Conservation (phyloP, 495 filamentous ascomycete genomes). For the Penicillium roqueforti region DNA sequence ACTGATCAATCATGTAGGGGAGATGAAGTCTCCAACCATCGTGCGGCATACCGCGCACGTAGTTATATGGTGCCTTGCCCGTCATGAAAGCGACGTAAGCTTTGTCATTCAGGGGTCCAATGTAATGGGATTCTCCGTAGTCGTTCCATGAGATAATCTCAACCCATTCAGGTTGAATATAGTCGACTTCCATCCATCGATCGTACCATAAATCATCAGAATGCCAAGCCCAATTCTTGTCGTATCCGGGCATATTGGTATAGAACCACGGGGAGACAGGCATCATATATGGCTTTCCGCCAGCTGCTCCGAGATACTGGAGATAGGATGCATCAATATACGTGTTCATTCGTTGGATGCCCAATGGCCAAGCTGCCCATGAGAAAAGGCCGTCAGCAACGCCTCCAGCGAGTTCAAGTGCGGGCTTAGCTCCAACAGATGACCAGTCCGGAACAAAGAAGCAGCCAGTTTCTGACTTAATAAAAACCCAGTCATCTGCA, state of each 20-base stretch:
- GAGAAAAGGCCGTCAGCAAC: slow-evolving; percentile 55
- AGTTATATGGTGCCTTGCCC: no score
- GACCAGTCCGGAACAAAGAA: slow-evolving; percentile 69
- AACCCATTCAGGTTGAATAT: slow-evolving; percentile 58
- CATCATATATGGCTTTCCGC: slow-evolving; percentile 66
- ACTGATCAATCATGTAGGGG: no score
- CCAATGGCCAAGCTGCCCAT: slow-evolving; percentile 67
- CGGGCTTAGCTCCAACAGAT: slow-evolving; percentile 46
- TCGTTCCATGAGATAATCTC: slow-evolving; percentile 26
- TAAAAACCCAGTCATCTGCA: slow-evolving; percentile 53
- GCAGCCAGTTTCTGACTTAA: slow-evolving; percentile 45
- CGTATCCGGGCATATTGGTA: slow-evolving; percentile 55
- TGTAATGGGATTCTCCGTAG: not conserved
- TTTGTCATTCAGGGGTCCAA: not conserved
- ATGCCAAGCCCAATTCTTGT: slow-evolving; percentile 64
- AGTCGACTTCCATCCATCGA: slow-evolving; percentile 59
- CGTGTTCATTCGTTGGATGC: slow-evolving; percentile 42
- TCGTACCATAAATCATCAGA: slow-evolving; percentile 64
- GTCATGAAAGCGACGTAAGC: not conserved
- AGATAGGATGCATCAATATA: slow-evolving; percentile 49
- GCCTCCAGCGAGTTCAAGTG: slow-evolving; percentile 24
- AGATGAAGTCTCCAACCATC: not conserved
- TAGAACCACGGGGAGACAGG: slow-evolving; percentile 67
- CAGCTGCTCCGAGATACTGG: slow-evolving; percentile 25
- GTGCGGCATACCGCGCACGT: not conserved